Conservation (phyloP, 768 basidiomycete genomes). For the Suillus occidentalis region DNA sequence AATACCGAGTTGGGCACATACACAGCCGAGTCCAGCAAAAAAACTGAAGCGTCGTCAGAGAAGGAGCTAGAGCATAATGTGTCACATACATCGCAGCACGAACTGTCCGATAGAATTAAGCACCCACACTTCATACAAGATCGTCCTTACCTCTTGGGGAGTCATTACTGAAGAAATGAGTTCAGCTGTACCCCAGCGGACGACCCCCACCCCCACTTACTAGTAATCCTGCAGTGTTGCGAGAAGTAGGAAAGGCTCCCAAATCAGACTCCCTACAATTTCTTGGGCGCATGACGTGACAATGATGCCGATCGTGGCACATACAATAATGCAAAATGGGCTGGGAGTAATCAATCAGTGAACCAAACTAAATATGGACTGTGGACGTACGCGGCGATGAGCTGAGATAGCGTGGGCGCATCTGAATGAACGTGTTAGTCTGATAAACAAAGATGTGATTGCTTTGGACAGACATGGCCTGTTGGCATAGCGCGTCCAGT, state of each 20-base stretch:
- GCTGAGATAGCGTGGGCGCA: not conserved
- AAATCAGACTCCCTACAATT: conserved; percentile 19
- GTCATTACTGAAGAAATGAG: not conserved
- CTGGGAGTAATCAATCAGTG: conserved; percentile 12
- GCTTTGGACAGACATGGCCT: not conserved
- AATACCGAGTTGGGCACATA: conserved; percentile 18
- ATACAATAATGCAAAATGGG: conserved; percentile 16
- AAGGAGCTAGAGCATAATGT: not conserved
- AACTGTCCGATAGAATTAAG: not conserved
- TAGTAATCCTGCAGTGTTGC: conserved; percentile 21
- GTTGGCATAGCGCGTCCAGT: conserved; percentile 2
- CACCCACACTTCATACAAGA: not conserved
- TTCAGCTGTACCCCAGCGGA: not conserved
- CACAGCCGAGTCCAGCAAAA: conserved; percentile 22
- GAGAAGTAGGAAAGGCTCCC: conserved; percentile 20
- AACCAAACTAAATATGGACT: not conserved
- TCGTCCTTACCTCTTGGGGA: conserved; percentile 11
- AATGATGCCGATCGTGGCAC: conserved; percentile 17
- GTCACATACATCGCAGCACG: conserved; percentile 12
- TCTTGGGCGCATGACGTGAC: conserved; percentile 13
- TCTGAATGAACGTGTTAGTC: not conserved
- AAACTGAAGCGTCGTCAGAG: conserved; percentile 13
- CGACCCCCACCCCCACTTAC: not conserved
- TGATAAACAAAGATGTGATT: not conserved
- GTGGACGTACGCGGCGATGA: not conserved